Evolutionary conservation across 768 basidiomycete species (phyloP).

Genomic region (Cyclocybe aegerita): DNA sequence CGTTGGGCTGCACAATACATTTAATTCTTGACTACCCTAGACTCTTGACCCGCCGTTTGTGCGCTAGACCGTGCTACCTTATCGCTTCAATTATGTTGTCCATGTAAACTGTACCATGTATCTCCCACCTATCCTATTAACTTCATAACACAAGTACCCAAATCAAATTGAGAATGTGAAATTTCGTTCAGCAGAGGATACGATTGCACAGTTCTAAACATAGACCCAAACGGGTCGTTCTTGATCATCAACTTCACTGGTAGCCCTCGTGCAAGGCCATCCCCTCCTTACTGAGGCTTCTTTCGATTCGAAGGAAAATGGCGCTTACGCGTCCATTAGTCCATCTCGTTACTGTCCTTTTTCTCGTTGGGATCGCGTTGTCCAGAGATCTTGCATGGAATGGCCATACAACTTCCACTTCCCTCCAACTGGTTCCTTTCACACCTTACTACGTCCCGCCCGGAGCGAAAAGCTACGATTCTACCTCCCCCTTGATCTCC

Average conservation of each 20-base stretch:
- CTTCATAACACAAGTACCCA: not conserved
- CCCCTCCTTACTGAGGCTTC: too few species aligned
- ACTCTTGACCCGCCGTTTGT: not conserved
- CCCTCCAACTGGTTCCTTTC: constrained; percentile 46
- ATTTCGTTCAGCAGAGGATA: not conserved
- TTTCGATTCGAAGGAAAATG: too few species aligned
- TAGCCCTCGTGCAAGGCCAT: too few species aligned
- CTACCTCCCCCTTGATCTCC: constrained; percentile 62
- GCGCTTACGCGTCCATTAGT: too few species aligned
- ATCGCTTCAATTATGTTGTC: constrained; percentile 9
- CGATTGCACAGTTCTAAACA: too few species aligned
- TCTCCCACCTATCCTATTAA: constrained; percentile 4
- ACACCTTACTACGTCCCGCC: constrained; percentile 74
- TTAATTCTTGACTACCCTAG: constrained; percentile 34
- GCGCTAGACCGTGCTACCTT: constrained; percentile 8
- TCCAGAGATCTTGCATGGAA: constrained; percentile 63
- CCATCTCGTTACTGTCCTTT: constrained; percentile 8
- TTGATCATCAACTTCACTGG: too few species aligned
- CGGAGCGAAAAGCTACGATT: constrained; percentile 70
- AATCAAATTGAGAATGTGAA: not conserved
- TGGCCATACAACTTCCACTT: constrained; percentile 53
- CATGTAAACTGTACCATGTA: constrained; percentile 9
- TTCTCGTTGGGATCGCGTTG: constrained; percentile 4
- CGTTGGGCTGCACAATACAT: constrained; percentile 78
- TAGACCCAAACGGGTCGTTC: too few species aligned